Base-by-base conservation (phyloP, 2,329 filamentous ascomycete genomes). In the Epichloe bromicola region DNA sequence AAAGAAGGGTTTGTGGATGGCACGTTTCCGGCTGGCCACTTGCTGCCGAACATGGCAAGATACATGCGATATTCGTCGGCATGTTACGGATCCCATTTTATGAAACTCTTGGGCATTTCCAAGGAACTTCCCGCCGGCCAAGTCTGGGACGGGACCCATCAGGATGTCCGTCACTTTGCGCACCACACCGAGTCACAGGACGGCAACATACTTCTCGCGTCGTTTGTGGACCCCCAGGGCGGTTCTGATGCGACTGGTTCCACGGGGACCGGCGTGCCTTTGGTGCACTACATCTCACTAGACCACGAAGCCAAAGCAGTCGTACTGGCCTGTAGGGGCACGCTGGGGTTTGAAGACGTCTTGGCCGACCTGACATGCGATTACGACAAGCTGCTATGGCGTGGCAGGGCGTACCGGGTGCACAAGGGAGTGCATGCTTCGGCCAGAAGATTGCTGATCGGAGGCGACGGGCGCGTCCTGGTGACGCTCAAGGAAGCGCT, bases 381-480 rank as follows among this genome's bases (percentile, higher is more conserved):
- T 45, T 87, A 86, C 55, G 82, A 85, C 57, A 74, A 81, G 50
- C 66, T 85, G 10, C 55, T 69, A 5, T 83, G 84, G 81, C 74
- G 79, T 52, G 81, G 80, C 15, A 76, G 73, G 52, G 68, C 70
- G 1, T 86, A 85, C 68, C 80, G 83, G 56, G 83, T 87, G 0
- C 84, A 88, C 65, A 86, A 86, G 62, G 84, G 84, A 14, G 81
- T 88, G 50, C 82, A 86, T 60, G 82, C 83, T 0, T 86, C 83
- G 1, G 84, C 84, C 4, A 74, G 78, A 19, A 76, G 83, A 11
- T 71, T 88, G 0, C 68, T 88, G 0, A 83, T 82, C 58, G 82
- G 83, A 8, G 80, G 76, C 45, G 82, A 85, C 46, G 81, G 82
- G 1, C 73, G 78, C 26, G 81, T 88, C 2, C 72, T 88, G 54